Evolutionary conservation across 768 basidiomycete species (phyloP).

Genomic region (Lactarius sanguifluus): DNA sequence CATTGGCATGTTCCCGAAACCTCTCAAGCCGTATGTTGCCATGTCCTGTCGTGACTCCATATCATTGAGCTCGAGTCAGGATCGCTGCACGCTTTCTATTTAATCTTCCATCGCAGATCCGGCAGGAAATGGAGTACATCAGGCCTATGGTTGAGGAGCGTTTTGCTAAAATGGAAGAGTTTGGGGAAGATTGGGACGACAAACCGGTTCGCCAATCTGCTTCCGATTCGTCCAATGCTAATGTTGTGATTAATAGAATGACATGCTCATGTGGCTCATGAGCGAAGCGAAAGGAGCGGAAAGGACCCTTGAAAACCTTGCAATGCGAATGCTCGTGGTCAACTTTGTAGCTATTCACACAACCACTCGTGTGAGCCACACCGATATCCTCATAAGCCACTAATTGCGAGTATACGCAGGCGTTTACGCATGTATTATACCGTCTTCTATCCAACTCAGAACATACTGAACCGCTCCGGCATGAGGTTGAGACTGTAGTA

Average conservation of each 20-base stretch:
- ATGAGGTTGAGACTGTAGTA: conserved; percentile 29
- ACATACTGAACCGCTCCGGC: conserved; percentile 31
- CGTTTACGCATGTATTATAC: conserved; percentile 24
- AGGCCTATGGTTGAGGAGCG: conserved; percentile 14
- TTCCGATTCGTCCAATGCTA: too few species aligned
- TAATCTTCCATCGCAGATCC: background rate
- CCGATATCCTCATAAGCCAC: background rate
- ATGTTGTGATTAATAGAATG: conserved; percentile 35
- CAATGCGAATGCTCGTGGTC: conserved; percentile 37
- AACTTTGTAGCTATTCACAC: conserved; percentile 43
- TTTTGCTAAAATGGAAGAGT: background rate
- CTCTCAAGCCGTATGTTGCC: too few species aligned
- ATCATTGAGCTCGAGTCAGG: background rate
- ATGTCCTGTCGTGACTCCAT: background rate
- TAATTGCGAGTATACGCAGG: conserved; percentile 3
- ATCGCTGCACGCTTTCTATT: background rate
- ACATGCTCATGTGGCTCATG: conserved; percentile 45
- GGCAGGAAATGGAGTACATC: background rate
- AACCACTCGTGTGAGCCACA: conserved; percentile 35
- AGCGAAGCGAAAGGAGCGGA: conserved; percentile 36
- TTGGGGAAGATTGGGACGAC: conserved; percentile 13
- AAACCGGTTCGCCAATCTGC: conserved; percentile 5
- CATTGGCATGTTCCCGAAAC: too few species aligned
- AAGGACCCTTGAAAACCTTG: conserved; percentile 34
- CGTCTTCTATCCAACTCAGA: conserved; percentile 31